phyloP scores from a whole-genome alignment of 2,329 filamentous ascomycete species.

The Calonectria crousiana region DNA sequence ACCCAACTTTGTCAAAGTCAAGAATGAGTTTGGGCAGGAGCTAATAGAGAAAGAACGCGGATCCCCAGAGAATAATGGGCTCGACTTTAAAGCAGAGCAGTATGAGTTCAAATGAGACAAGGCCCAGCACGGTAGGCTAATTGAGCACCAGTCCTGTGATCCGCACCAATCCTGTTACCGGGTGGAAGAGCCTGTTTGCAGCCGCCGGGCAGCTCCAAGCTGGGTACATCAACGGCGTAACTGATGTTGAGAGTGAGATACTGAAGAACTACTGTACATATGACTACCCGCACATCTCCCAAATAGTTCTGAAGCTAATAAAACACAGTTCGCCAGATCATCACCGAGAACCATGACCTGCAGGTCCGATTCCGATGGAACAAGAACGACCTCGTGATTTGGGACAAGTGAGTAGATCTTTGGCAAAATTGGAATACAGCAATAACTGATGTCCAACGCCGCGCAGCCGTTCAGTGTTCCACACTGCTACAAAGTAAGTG shows the following conservation, averaged over 20 bases:
- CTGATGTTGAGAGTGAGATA: conserved; percentile 13
- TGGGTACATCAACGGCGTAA: conserved; percentile 20
- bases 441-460: conserved; percentile 12
- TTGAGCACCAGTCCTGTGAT: conserved; percentile 15
- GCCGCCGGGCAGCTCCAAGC: conserved; percentile 19
- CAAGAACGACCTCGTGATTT: conserved; percentile 7
- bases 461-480: conserved; percentile 26
- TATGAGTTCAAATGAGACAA: not conserved
- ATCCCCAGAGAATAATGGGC: conserved; percentile 24
- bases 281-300: not conserved
- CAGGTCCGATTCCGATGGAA: not conserved
- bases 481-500: conserved; percentile 32
- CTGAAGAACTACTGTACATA: conserved; percentile 24
- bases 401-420: conserved; percentile 14
- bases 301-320: not conserved
- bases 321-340: not conserved
- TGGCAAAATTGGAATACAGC: not conserved
- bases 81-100: conserved; percentile 27
- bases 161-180: conserved; percentile 30
- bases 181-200: conserved; percentile 30
- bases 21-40: conserved; percentile 10
- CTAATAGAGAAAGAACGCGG: conserved; percentile 25
- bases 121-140: not conserved
- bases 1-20: conserved; percentile 18
- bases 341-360: not conserved